phyloP scores from a whole-genome alignment of 202 grass and related monocot species.

The Sporobolus alterniflorus region DNA sequence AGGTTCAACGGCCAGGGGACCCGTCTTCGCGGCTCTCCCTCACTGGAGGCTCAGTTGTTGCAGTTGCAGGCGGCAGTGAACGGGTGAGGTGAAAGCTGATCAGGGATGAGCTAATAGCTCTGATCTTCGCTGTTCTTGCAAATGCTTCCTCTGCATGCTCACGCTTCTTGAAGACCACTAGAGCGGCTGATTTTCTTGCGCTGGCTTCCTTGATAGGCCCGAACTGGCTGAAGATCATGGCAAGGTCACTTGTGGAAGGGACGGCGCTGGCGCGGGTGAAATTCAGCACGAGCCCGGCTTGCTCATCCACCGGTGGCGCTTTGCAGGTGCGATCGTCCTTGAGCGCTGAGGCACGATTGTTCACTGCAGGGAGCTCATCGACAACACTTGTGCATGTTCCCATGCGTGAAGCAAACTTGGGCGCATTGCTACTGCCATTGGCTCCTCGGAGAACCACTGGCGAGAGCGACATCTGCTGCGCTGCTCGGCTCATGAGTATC shows the following conservation, averaged over 20 bases:
- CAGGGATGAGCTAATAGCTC: slow-evolving; percentile 41
- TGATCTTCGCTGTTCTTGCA: slow-evolving; percentile 42
- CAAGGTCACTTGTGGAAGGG: slow-evolving; percentile 47
- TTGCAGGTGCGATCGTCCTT: neutral
- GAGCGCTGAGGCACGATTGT: neutral
- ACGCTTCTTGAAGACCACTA: slow-evolving; percentile 61
- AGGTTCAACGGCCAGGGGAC: neutral
- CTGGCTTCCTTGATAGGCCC: slow-evolving; percentile 63
- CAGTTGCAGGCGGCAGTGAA: slow-evolving; percentile 25
- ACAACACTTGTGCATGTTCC: slow-evolving; percentile 6
- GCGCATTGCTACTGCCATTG: neutral
- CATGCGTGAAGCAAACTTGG: slow-evolving; percentile 21
- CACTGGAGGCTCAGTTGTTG: neutral
- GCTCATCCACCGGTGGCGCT: neutral
- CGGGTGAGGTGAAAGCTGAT: slow-evolving; percentile 59
- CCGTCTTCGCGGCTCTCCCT: neutral
- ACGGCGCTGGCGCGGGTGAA: slow-evolving; percentile 35
- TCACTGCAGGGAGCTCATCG: neutral
- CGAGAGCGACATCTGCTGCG: slow-evolving; percentile 39
- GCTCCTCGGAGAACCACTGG: neutral
- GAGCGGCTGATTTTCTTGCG: slow-evolving; percentile 30
- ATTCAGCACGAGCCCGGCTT: slow-evolving; percentile 55
- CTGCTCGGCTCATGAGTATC: slow-evolving; percentile 52
- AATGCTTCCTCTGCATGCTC: slow-evolving; percentile 63
- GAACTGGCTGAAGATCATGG: slow-evolving; percentile 63